Base-by-base conservation (phyloP, 306 rosid genomes). In the Citrullus colocynthis region DNA sequence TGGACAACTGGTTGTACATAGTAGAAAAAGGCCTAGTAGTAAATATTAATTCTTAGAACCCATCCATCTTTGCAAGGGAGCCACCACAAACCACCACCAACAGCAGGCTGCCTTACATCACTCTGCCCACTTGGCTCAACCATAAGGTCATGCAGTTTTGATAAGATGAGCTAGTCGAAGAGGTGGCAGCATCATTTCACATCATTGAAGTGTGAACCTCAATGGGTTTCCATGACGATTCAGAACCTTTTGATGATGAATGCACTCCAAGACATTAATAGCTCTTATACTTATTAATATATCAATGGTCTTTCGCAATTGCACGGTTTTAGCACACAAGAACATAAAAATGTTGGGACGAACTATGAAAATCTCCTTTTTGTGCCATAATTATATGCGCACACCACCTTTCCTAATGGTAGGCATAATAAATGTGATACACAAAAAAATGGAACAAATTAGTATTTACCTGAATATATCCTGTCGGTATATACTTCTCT, bases 401-500 rank as follows among this genome's bases (percentile, higher is more conserved):
- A 11, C 64, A 11, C 64, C 16, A 21, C 36, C 34, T 59, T 42
- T 42, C 9, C 48, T 9, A 42, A 42, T 42, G 11, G 48, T 42
- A 42, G 59, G 55, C 41, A 72, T 13, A 30, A 45, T 24, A 72
- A 72, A 72, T 28, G 49, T 72, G 37, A 72, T 30, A 49, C 60
- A 72, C 8, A 24, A 24, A 24, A 24, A 48, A 72, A 2, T n/a
- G 6, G 78, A 73, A 74, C 55, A 62, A 57, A 63, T 36, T 17
- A 78, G 78, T 52, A 78, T 82, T 81, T 76, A 92, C 98, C 97
- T 88, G 81, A 94, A 92, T 65, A 90, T 74, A 80, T 89, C 84
- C 82, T 76, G 88, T 67, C 81, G 88, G 85, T 84, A 94, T 76
- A 94, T 90, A 81, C 84, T 87, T 85, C 89, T 90, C 87, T 85